phyloP scores from a whole-genome alignment of 768 basidiomycete species.

The Infundibulicybe gibba region DNA sequence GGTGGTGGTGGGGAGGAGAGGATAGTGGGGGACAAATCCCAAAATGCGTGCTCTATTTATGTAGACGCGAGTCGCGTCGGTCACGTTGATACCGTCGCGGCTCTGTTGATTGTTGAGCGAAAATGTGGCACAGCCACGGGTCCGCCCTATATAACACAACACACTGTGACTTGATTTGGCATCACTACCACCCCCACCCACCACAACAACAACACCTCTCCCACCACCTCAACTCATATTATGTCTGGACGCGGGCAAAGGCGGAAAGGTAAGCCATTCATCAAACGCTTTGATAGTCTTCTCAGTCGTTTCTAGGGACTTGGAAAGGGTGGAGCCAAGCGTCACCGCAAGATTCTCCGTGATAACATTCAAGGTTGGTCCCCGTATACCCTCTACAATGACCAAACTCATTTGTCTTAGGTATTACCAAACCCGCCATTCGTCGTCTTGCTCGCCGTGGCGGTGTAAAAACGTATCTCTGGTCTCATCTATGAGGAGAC shows the following conservation, averaged over 20 bases:
- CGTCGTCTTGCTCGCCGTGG: conserved; percentile 89
- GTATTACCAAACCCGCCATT: conserved; percentile 79
- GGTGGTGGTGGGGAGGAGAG: conserved; percentile 10
- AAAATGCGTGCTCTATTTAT: conserved; percentile 17
- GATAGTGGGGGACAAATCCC: conserved; percentile 1
- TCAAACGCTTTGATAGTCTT: not conserved
- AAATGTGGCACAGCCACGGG: conserved; percentile 50
- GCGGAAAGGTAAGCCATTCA: conserved; percentile 54
- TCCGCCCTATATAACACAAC: conserved; percentile 30
- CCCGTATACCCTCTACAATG: too few relatives aligned
- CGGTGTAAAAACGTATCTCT: conserved; percentile 89
- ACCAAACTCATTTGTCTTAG: conserved; percentile 24
- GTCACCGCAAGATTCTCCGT: conserved; percentile 82
- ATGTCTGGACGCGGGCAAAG: conserved; percentile 83
- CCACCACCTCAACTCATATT: not conserved
- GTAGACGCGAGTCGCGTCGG: conserved; percentile 16
- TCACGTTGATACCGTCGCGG: conserved; percentile 39
- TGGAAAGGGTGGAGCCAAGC: conserved; percentile 82
- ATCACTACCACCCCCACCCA: conserved; percentile 19
- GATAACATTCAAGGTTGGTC: conserved; percentile 60
- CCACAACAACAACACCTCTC: conserved; percentile 14
- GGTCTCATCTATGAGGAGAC: conserved; percentile 90
- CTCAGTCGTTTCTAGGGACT: conserved; percentile 48
- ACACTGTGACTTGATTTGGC: conserved; percentile 11
- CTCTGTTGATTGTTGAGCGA: conserved; percentile 35